Conservation (phyloP, 768 basidiomycete species). For the Rhodotorula kratochvilovae region DNA sequence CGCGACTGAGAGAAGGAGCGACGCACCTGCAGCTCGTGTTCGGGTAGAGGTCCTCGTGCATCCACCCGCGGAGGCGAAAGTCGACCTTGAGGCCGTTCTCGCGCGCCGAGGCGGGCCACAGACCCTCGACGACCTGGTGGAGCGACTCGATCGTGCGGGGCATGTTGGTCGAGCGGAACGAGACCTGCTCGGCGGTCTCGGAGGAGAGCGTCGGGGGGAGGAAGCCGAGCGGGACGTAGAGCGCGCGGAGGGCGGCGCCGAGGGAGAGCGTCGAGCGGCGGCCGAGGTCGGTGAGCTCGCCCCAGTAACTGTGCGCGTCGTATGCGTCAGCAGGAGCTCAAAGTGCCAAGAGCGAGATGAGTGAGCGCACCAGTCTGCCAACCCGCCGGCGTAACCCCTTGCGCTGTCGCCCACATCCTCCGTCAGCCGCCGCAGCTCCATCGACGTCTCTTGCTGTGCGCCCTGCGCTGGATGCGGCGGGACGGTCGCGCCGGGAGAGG, state of each 20-base stretch:
- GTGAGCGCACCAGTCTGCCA: constrained; percentile 13
- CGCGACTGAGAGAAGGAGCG: no score
- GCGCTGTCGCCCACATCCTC: constrained; percentile 9
- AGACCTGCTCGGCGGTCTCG: background rate
- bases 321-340: background rate
- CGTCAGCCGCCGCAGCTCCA: constrained; percentile 13
- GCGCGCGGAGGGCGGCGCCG: constrained; percentile 24
- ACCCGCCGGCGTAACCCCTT: background rate
- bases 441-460: background rate
- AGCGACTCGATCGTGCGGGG: constrained; percentile 70
- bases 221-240: constrained; percentile 41
- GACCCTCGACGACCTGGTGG: constrained; percentile 66
- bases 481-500: background rate
- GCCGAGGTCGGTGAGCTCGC: constrained; percentile 42
- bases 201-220: constrained; percentile 25
- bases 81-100: constrained; percentile 8
- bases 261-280: constrained; percentile 37
- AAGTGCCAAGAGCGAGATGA: no score
- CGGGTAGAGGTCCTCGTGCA: constrained; percentile 29
- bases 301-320: constrained; percentile 36
- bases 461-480: background rate
- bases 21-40: constrained; percentile 30
- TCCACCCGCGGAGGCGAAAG: constrained; percentile 18
- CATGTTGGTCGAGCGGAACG: constrained; percentile 63
- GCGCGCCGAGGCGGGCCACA: constrained; percentile 56